A percentile compares a stretch with the other conserved stretches of the same genome.
These are phyloP conservation scores for Microglena sp. DNA, from an alignment of 139 green algal species.

Conservation along the genomic window DNA sequence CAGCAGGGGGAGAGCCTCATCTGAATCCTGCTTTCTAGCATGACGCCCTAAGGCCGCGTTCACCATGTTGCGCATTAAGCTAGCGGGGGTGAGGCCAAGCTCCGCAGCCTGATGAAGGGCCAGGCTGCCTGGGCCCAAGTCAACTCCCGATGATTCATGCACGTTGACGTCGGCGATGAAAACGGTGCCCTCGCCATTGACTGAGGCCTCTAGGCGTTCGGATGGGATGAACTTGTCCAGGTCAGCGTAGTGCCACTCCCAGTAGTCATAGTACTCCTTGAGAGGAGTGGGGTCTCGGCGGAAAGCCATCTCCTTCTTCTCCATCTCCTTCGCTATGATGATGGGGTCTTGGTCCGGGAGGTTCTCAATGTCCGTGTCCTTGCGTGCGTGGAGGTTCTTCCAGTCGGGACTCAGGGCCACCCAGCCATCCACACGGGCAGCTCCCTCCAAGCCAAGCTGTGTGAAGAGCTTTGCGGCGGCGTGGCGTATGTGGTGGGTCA, in stretches of 20 bases:
- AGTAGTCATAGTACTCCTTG: conserved; percentile 21
- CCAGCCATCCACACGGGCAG: conserved; percentile 55
- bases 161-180: conserved; percentile 38
- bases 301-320: not conserved
- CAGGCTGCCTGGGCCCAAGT: conserved; percentile 35
- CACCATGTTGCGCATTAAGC: conserved; percentile 52
- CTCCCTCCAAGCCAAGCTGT: conserved; percentile 44
- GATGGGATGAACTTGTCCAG: conserved; percentile 23
- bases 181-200: conserved; percentile 31
- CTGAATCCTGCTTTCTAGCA: no score
- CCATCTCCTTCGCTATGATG: not conserved
- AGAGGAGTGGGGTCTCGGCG: conserved; percentile 12
- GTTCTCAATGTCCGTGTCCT: not conserved
- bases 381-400: not conserved
- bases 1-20: no score
- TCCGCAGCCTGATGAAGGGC: conserved; percentile 53
- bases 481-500: conserved; percentile 27
- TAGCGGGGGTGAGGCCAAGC: conserved; percentile 46
- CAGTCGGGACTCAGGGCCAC: conserved; percentile 24
- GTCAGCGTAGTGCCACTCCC: conserved; percentile 14
- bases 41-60: conserved; percentile 17
- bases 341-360: not conserved
- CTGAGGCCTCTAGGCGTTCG: conserved; percentile 1
- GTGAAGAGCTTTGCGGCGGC: conserved; percentile 41
- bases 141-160: conserved; percentile 3